These are phyloP conservation scores for Neurospora sublineolata DNA, from an alignment of 495 filamentous ascomycete species.

Conservation along the genomic window DNA sequence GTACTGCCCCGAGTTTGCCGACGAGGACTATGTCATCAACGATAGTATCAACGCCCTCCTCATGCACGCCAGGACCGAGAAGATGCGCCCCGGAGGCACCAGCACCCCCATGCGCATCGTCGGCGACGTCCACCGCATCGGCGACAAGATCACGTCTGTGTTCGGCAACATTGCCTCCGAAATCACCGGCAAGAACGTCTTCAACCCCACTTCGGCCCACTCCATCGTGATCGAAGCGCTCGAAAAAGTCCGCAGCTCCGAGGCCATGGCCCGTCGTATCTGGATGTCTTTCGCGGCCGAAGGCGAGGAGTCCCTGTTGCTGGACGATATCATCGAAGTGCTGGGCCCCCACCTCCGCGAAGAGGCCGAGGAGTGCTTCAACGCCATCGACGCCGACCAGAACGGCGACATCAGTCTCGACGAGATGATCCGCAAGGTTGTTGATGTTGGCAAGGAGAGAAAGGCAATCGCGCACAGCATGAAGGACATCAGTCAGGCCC, in stretches of 20 bases:
- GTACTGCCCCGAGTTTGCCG: constrained; percentile 79
- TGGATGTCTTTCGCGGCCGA: constrained; percentile 99
- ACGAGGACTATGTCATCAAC: constrained; percentile 84
- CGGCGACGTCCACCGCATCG: constrained; percentile 65
- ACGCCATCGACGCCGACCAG: constrained; percentile 65
- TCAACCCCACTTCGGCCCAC: constrained; percentile 81
- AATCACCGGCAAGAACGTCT: constrained; percentile 87
- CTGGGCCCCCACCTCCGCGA: constrained; percentile 57
- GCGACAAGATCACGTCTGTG: constrained; percentile 80
- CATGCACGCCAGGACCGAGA: constrained; percentile 33
- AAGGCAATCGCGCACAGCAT: constrained; percentile 82
- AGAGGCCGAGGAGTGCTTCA: constrained; percentile 77
- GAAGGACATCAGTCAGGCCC: constrained; percentile 94
- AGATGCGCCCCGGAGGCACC: constrained; percentile 39
- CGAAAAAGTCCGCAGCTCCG: constrained; percentile 67
- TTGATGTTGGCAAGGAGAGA: constrained; percentile 69
- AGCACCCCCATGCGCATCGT: constrained; percentile 69
- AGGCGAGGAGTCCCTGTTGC: constrained; percentile 64
- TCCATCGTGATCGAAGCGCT: constrained; percentile 81
- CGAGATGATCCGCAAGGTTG: constrained; percentile 84
- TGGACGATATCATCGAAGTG: constrained; percentile 78
- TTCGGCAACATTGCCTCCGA: constrained; percentile 93
- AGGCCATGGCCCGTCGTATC: constrained; percentile 79
- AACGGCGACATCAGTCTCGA: constrained; percentile 93
- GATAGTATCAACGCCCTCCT: constrained; percentile 53